phyloP scores from a whole-genome alignment of 139 green algal species.

The Coelastrella sp. region DNA sequence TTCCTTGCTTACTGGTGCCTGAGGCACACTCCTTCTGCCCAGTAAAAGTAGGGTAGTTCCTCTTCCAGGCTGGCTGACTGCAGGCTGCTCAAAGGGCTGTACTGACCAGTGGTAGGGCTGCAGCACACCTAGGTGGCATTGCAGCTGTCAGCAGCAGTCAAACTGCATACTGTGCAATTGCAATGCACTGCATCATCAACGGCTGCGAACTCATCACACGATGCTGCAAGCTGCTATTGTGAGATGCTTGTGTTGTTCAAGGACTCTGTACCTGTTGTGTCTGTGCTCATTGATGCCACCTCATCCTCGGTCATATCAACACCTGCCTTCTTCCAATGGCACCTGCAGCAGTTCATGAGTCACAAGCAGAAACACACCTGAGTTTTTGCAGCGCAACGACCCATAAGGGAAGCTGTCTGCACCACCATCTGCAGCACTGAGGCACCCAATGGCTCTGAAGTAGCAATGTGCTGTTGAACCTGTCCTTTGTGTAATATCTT shows the following conservation, averaged over 20 bases:
- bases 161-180: too few relatives aligned
- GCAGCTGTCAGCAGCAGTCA: background rate
- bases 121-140: background rate
- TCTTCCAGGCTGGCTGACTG: too few relatives aligned
- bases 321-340: slow-evolving; percentile 62
- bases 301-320: slow-evolving; percentile 55
- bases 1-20: too few relatives aligned
- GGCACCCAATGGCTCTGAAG: background rate
- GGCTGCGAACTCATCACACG: background rate
- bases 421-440: background rate
- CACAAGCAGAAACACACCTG: background rate
- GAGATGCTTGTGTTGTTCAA: background rate
- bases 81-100: too few relatives aligned
- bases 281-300: slow-evolving; percentile 61
- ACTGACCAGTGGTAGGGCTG: background rate
- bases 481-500: too few relatives aligned
- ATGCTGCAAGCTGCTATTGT: background rate
- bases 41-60: too few relatives aligned
- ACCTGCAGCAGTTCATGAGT: slow-evolving; percentile 41
- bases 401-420: background rate
- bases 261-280: slow-evolving; percentile 53
- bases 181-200: too few relatives aligned
- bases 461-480: background rate
- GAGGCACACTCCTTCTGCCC: too few relatives aligned
- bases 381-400: background rate